Base-by-base conservation (phyloP, 306 rosid genomes). In the Lupinus albus region DNA sequence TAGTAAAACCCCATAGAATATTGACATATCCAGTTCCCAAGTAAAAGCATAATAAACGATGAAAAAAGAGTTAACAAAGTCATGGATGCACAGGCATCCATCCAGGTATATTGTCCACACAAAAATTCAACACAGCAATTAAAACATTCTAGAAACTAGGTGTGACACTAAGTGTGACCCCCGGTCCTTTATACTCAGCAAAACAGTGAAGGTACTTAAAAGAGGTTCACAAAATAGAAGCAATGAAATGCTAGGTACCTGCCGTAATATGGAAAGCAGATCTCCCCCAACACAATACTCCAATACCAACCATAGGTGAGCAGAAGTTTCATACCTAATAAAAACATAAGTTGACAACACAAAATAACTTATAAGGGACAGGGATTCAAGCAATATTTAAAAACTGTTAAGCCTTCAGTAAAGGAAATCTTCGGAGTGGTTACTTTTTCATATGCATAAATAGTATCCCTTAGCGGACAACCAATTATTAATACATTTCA, bases 281-380 rank as follows among this genome's bases (percentile, higher is more conserved):
- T 93, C 91, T 54, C 99, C 99, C 44, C 99, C 99, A 14, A 93
- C 97, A 68, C 97, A 93, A 58, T 90, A 93, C 83, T 93, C 99
- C 80, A 93, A 77, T 50, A 93, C 91, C 73, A 93, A 79, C 99
- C 99, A 93, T 74, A 93, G 64, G 81, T 93, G 99, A 79, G 99
- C 99, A 45, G 97, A 88, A 32, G 97, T 93, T 84, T 90, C 97
- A 49, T 93, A 93, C 99, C 99, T 93, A 74, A 9, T 90, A 79
- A 77, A 74, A 49, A 46, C 53, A 72, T 38, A 75, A 72, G 48
- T 63, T 53, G 21, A 68, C 13, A 64, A 52, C 12, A 55, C 30
- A 17, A 60, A 1, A 45, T 54, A 16, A 42, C 35, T 30, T 14
- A 33, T 33, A 17, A 53, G 65, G 32, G 25, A 32, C 17, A 54